Conservation (phyloP, 352 stramenopile genomes). For the Thalassiosira mediterranea region DNA sequence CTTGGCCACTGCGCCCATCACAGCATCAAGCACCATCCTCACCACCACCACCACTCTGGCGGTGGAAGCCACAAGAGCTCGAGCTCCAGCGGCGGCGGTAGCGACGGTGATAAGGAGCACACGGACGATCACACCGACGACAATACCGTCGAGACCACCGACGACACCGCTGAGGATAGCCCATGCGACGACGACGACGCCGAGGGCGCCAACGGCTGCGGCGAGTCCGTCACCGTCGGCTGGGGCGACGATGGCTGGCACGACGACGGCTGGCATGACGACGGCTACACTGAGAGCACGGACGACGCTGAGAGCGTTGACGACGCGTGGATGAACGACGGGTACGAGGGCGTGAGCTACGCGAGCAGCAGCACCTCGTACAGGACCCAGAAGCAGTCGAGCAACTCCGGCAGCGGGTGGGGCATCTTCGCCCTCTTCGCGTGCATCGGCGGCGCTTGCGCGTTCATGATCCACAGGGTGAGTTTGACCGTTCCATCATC, state of each 20-base stretch:
- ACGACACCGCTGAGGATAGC: not conserved
- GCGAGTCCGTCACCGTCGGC: not conserved
- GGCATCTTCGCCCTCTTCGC: not conserved
- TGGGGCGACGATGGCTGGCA: not conserved
- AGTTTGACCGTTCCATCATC: not conserved
- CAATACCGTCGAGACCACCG: not conserved
- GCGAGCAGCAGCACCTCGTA: not conserved
- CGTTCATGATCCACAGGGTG: constrained; percentile 11
- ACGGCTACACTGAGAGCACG: not conserved
- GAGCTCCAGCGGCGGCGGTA: constrained; percentile 5
- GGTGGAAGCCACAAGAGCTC: not conserved
- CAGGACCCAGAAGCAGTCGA: not conserved
- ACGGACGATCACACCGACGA: not conserved
- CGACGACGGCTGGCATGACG: not conserved
- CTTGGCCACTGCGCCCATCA: constrained; percentile 7
- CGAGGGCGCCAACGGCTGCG: not conserved
- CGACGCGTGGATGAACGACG: not conserved
- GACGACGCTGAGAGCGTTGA: not conserved
- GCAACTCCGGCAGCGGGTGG: not conserved
- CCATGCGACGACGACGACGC: no score
- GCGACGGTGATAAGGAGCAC: not conserved
- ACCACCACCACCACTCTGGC: not conserved
- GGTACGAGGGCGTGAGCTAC: not conserved
- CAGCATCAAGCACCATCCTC: not conserved
- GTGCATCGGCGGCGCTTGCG: not conserved